Evolutionary conservation across 2,329 filamentous ascomycete species (phyloP).

Genomic region (Mariannaea sp.): DNA sequence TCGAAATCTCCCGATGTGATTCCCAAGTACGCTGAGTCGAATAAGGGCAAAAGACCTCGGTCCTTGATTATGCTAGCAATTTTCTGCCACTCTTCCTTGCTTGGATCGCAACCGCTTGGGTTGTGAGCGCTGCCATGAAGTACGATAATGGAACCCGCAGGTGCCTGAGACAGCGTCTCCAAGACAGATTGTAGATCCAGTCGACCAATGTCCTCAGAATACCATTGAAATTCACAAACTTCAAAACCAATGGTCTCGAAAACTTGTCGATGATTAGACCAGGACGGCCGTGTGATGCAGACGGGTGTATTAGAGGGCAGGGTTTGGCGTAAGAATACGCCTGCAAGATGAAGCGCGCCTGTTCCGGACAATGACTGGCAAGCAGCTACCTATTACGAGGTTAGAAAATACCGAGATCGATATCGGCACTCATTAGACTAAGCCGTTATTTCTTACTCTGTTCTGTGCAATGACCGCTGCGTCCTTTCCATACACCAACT

Average conservation of each 20-base stretch:
- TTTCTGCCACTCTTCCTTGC: constrained; percentile 31
- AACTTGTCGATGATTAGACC: constrained; percentile 48
- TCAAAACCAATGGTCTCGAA: constrained; percentile 42
- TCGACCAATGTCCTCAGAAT: constrained; percentile 37
- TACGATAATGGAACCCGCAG: constrained; percentile 37
- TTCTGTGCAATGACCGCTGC: constrained; percentile 35
- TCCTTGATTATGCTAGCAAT: constrained; percentile 24
- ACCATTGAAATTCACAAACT: constrained; percentile 44
- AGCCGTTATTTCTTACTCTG: constrained; percentile 30
- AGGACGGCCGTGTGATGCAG: constrained; percentile 48
- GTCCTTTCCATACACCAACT: constrained; percentile 39
- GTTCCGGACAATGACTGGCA: constrained; percentile 49
- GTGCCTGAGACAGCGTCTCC: constrained; percentile 34
- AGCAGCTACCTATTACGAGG: constrained; percentile 37
- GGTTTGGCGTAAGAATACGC: constrained; percentile 39
- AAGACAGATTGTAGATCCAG: constrained; percentile 44
- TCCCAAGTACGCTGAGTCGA: constrained; percentile 31
- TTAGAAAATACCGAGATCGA: no score
- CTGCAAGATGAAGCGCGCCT: constrained; percentile 45
- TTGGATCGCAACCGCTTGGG: constrained; percentile 48
- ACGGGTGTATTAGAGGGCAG: constrained; percentile 36
- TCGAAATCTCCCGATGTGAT: constrained; percentile 34
- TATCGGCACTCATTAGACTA: constrained; percentile 35
- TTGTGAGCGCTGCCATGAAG: constrained; percentile 52
- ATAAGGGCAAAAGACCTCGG: constrained; percentile 27